Evolutionary conservation across 768 basidiomycete species (phyloP).

Genomic region (Macrolepiota dolichaula): DNA sequence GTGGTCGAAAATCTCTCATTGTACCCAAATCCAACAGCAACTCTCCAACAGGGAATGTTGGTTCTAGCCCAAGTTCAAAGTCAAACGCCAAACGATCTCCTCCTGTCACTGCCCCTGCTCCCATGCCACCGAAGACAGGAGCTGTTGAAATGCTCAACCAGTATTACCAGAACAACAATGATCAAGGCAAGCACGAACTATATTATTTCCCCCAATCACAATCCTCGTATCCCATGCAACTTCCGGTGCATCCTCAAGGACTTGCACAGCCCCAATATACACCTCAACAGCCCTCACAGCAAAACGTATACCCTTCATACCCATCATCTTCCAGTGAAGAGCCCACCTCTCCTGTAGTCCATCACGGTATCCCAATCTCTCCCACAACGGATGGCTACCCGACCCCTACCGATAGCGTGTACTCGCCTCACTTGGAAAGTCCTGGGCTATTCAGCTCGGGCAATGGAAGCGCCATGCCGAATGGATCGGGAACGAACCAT

Average conservation of each 20-base stretch:
- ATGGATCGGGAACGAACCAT: not conserved
- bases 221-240: not conserved
- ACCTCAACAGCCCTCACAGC: not conserved
- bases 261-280: not conserved
- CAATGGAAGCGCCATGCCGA: not conserved
- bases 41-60: slow-evolving; percentile 20
- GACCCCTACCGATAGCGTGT: not conserved
- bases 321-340: slow-evolving; percentile 1
- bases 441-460: not conserved
- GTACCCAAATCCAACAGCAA: slow-evolving; percentile 24
- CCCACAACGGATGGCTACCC: not conserved
- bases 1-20: slow-evolving; percentile 34
- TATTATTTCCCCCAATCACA: not conserved
- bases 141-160: slow-evolving; percentile 22
- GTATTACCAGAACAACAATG: slow-evolving; percentile 19
- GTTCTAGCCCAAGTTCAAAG: slow-evolving; percentile 2
- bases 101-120: slow-evolving; percentile 21
- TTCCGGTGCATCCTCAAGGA: slow-evolving; percentile 2
- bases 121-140: slow-evolving; percentile 18
- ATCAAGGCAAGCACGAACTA: slow-evolving; percentile 16
- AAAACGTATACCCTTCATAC: not conserved
- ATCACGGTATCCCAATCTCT: not conserved
- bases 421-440: slow-evolving; percentile 7
- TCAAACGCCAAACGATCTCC: slow-evolving; percentile 13
- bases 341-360: not conserved